phyloP scores from a whole-genome alignment of 768 basidiomycete species.

The Russula olivacea region DNA sequence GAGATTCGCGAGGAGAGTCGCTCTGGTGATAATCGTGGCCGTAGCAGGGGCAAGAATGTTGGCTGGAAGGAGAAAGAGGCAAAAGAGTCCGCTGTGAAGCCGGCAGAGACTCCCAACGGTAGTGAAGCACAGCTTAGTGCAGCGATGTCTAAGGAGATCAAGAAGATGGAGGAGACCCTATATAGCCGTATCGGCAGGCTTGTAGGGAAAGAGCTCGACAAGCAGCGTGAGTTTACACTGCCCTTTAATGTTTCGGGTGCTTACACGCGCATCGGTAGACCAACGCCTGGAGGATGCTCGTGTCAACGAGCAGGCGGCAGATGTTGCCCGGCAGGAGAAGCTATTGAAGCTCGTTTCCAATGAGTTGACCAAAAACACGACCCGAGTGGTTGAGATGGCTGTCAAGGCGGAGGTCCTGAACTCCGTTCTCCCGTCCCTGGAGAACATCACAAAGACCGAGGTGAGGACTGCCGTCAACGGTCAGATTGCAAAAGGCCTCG shows the following conservation, averaged over 20 bases:
- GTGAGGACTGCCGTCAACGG: constrained; percentile 73
- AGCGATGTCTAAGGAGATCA: constrained; percentile 68
- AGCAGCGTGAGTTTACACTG: constrained; percentile 58
- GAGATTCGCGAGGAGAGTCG: constrained; percentile 61
- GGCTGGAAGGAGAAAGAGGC: constrained; percentile 53
- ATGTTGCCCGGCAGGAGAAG: constrained; percentile 82
- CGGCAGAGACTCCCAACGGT: constrained; percentile 28
- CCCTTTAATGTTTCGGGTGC: constrained; percentile 6
- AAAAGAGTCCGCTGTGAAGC: constrained; percentile 42
- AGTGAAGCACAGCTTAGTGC: constrained; percentile 52
- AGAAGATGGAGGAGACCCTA: constrained; percentile 74
- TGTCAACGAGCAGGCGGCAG: constrained; percentile 68
- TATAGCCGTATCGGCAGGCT: constrained; percentile 72
- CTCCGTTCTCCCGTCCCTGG: constrained; percentile 76
- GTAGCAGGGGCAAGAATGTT: constrained; percentile 53
- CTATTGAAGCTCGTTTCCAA: constrained; percentile 84
- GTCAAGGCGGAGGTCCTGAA: constrained; percentile 81
- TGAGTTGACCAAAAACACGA: constrained; percentile 82
- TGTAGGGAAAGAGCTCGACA: constrained; percentile 84
- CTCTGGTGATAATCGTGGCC: constrained; percentile 43
- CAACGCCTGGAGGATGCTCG: constrained; percentile 81
- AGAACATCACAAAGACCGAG: constrained; percentile 75
- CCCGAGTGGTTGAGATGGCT: constrained; percentile 83
- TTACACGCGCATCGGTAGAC: constrained; percentile 41
- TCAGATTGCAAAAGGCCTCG: constrained; percentile 68